These are phyloP conservation scores for Tephrocybe sp. DNA, from an alignment of 768 basidiomycete species.

Conservation along the genomic window DNA sequence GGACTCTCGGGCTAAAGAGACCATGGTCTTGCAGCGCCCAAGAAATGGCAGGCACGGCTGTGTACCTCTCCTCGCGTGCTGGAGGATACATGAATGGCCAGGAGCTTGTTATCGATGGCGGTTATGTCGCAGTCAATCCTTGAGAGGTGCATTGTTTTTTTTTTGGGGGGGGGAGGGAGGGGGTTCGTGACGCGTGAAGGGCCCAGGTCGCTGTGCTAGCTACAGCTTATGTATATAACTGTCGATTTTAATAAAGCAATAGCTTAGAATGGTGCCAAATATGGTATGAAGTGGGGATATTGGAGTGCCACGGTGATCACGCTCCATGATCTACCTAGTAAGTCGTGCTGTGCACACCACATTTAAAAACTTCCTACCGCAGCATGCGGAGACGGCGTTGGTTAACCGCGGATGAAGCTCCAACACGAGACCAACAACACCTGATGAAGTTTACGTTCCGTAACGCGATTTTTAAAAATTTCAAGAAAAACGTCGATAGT, in stretches of 20 bases:
- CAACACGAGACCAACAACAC: background rate
- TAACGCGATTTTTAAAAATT: too few species aligned
- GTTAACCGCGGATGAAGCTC: background rate
- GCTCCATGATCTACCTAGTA: background rate
- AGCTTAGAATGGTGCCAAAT: too few species aligned
- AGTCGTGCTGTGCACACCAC: background rate
- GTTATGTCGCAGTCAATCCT: conserved; percentile 73
- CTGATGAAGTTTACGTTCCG: background rate
- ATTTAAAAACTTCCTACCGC: background rate
- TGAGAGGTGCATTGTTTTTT: too few species aligned
- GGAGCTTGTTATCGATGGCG: conserved; percentile 76
- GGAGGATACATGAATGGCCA: conserved; percentile 78
- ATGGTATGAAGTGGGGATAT: too few species aligned
- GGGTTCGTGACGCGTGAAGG: too few species aligned
- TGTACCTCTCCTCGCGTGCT: conserved; percentile 72
- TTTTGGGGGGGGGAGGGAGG: too few species aligned
- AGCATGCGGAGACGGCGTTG: conserved; percentile 4
- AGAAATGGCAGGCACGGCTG: conserved; percentile 76
- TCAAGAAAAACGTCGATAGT: too few species aligned
- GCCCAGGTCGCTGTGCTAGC: too few species aligned
- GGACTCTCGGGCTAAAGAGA: background rate
- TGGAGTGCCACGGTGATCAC: background rate
- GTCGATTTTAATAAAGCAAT: too few species aligned
- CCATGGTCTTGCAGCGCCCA: conserved; percentile 40
- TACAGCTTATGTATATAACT: too few species aligned